phyloP scores from a whole-genome alignment of 306 rosid genomes.

The Sicyos baderoa region DNA sequence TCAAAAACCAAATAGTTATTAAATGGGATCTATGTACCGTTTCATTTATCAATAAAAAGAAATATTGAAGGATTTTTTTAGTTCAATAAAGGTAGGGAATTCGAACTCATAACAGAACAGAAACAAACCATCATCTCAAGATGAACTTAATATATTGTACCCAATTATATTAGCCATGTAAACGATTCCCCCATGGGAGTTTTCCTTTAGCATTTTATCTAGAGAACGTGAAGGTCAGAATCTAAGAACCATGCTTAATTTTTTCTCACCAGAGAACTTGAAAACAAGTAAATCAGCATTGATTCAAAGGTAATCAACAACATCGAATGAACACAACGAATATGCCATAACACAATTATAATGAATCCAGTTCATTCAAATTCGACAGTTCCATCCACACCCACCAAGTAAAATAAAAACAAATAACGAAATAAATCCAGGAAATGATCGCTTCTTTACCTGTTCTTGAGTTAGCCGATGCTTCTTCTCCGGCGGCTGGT shows the following conservation, averaged over 20 bases:
- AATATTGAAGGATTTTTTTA: too few relatives aligned
- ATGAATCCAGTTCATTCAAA: constrained; percentile 4
- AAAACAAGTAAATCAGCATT: constrained; percentile 10
- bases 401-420: background rate
- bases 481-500: constrained; percentile 90
- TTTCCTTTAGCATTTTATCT: constrained; percentile 9
- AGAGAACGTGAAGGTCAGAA: background rate
- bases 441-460: constrained; percentile 29
- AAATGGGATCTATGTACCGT: too few relatives aligned
- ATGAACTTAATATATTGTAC: background rate
- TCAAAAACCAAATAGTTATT: too few relatives aligned
- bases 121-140: background rate
- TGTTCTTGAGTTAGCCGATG: constrained; percentile 92
- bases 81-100: too few relatives aligned
- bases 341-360: background rate
- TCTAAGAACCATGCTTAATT: background rate
- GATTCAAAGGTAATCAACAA: constrained; percentile 12
- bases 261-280: background rate
- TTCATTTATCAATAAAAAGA: too few relatives aligned
- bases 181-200: background rate
- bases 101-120: background rate
- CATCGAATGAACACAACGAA: too few relatives aligned
- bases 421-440: background rate
- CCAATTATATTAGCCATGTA: background rate
- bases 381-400: background rate